phyloP scores from a whole-genome alignment of 106 monocot species.

The Acorus calamus region DNA sequence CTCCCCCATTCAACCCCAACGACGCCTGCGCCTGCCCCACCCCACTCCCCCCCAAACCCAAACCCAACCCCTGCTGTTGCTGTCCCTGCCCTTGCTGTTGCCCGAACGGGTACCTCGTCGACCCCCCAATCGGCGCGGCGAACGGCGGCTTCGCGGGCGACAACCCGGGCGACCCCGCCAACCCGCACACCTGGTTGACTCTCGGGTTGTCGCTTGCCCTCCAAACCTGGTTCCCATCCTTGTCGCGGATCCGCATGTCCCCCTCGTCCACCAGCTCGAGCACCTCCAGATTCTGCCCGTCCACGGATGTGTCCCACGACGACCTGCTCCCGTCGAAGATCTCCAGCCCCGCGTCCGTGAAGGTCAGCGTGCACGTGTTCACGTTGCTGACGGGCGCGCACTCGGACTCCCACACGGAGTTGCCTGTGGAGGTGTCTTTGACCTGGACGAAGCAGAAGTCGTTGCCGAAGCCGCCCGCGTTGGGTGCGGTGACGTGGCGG shows the following conservation, averaged over 20 bases:
- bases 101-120: conserved; percentile 17
- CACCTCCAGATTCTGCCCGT: conserved; percentile 19
- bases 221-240: conserved; percentile 57
- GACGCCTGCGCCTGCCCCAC: too few species aligned
- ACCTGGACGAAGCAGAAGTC: conserved; percentile 81
- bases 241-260: conserved; percentile 66
- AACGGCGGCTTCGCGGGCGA: conserved; percentile 38
- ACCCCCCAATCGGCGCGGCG: conserved; percentile 21
- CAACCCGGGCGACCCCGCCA: conserved; percentile 34
- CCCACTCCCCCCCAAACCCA: too few species aligned
- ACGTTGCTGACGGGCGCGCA: conserved; percentile 48
- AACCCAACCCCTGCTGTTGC: not conserved
- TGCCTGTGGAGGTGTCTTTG: conserved; percentile 12
- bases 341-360: conserved; percentile 48
- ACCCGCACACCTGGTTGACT: conserved; percentile 34
- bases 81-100: conserved; percentile 21
- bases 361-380: conserved; percentile 57
- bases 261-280: conserved; percentile 68
- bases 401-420: conserved; percentile 65
- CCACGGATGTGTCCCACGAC: conserved; percentile 37
- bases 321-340: conserved; percentile 58
- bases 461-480: conserved; percentile 61
- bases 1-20: too few species aligned
- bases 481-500: conserved; percentile 29
- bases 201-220: conserved; percentile 59